A percentile compares a stretch with the other conserved stretches of the same genome.
These are phyloP conservation scores for Kodamaea fukazawae DNA, from an alignment of 805 yeast genomes.

Conservation along the genomic window DNA sequence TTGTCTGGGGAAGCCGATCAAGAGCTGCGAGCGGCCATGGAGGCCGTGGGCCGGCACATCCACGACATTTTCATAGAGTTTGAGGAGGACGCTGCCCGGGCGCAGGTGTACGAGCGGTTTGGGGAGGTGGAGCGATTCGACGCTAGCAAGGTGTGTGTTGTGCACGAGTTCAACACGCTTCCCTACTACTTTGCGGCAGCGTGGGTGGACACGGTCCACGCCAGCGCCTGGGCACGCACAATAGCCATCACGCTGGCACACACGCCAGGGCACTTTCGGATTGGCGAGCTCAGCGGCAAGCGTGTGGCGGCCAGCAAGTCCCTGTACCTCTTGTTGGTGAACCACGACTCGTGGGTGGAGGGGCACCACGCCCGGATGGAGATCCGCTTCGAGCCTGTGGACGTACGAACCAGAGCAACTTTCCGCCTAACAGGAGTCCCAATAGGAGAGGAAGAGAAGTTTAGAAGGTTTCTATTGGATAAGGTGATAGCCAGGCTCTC, in stretches of 20 bases:
- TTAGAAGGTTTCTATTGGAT: background rate
- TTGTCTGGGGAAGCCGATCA: no score
- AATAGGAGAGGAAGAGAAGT: background rate
- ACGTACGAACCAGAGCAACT: background rate
- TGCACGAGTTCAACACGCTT: no score
- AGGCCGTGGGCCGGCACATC: no score
- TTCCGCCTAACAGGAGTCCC: slow-evolving; percentile 1
- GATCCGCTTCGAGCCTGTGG: background rate
- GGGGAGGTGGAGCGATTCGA: no score
- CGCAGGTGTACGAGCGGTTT: no score
- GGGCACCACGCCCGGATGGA: slow-evolving; percentile 3
- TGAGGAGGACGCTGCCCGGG: no score
- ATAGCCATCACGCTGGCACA: slow-evolving; percentile 1
- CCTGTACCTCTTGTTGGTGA: background rate
- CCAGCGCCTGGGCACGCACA: slow-evolving; percentile 1
- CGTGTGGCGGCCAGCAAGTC: background rate
- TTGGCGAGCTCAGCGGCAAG: background rate
- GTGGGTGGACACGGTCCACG: background rate
- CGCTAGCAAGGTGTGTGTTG: no score
- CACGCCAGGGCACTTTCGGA: slow-evolving; percentile 1
- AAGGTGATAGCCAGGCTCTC: no score
- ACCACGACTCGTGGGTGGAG: background rate
- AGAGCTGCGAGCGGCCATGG: no score
- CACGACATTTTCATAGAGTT: no score
- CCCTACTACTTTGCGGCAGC: no score